phyloP scores from a whole-genome alignment of 2,329 filamentous ascomycete genomes.

The Colletotrichum gloeosporioides region DNA sequence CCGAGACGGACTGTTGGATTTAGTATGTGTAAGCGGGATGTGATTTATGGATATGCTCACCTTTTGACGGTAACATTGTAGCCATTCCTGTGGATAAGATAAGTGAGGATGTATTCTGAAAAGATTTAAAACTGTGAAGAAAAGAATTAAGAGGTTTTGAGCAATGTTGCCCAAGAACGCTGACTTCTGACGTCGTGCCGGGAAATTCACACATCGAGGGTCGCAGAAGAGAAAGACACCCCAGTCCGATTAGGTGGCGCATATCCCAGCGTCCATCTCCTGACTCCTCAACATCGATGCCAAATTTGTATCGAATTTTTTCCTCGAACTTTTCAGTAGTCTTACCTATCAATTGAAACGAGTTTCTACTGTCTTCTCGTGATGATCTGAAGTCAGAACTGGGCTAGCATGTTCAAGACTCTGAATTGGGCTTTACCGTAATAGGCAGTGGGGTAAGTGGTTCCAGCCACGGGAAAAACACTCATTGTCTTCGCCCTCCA shows the following conservation, averaged over 20 bases:
- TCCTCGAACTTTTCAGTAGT: accelerated
- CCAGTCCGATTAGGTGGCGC: not conserved
- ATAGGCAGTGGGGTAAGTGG: not conserved
- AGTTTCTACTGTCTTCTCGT: not conserved
- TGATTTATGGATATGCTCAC: accelerated
- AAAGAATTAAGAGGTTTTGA: not conserved
- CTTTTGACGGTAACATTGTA: not conserved
- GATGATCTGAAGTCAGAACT: not conserved
- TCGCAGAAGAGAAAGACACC: not conserved
- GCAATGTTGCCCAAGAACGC: not conserved
- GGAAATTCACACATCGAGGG: not conserved
- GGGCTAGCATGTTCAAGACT: not conserved
- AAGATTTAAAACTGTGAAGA: not conserved
- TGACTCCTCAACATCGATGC: not conserved
- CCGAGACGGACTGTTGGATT: not conserved
- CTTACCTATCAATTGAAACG: accelerated
- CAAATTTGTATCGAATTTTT: not conserved
- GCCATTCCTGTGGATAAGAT: not conserved
- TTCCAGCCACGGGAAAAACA: not conserved
- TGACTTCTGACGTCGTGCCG: not conserved
- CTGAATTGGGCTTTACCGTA: not conserved
- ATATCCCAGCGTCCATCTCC: not conserved
- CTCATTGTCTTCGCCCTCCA: not conserved
- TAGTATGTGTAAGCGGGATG: not conserved
- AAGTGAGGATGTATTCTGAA: too few relatives aligned